Evolutionary conservation across 768 basidiomycete species (phyloP).

Genomic region (Collybia sp.): DNA sequence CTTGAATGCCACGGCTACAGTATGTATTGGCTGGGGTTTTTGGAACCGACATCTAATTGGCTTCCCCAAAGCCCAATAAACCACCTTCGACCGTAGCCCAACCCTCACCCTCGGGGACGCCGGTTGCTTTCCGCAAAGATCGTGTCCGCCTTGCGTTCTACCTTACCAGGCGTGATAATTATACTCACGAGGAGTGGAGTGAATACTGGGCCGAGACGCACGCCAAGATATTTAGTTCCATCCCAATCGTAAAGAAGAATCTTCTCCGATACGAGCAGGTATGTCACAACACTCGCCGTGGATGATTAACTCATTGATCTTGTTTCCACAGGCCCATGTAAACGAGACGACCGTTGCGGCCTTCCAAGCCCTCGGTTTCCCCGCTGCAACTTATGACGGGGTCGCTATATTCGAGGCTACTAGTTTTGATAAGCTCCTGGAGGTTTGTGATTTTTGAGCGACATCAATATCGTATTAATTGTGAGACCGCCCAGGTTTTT

Average conservation of each 20-base stretch:
- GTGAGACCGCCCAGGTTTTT: too few species aligned
- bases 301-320: neutral
- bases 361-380: too few species aligned
- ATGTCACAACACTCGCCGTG: neutral
- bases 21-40: too few species aligned
- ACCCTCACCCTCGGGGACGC: neutral
- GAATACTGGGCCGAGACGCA: conserved; percentile 24
- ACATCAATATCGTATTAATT: too few species aligned
- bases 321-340: neutral
- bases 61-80: conserved; percentile 14
- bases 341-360: too few species aligned
- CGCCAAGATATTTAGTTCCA: conserved; percentile 19
- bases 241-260: conserved; percentile 26
- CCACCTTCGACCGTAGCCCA: conserved; percentile 4
- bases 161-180: conserved; percentile 18
- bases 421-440: too few species aligned
- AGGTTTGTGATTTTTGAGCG: too few species aligned
- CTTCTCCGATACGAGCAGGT: conserved; percentile 31
- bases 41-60: too few species aligned
- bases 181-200: conserved; percentile 24
- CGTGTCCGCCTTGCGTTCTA: conserved; percentile 22
- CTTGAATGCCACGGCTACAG: too few species aligned
- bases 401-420: too few species aligned
- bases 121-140: conserved; percentile 14
- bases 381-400: too few species aligned